Evolutionary conservation across 192 early-diverging fungal genomes (phyloP), one percentile per base, ranked within the genome.

Genomic region (Podila minutissima): DNA sequence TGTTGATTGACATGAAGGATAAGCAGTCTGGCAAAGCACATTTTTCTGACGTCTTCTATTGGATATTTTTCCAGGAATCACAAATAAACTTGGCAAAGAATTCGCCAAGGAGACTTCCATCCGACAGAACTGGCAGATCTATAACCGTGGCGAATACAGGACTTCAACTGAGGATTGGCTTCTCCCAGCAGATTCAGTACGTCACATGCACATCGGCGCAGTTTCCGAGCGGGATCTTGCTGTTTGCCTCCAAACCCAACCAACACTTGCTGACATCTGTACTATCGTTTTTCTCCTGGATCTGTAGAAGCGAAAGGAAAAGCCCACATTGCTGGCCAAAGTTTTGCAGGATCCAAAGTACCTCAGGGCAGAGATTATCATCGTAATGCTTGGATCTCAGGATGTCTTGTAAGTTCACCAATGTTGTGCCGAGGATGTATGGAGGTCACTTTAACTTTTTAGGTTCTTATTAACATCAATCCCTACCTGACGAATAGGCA

Each of bases 61-160:
- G 26, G 1, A 26, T 19, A 15, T 63, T 13, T 29, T 35, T 29
- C 33, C 48, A 76, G 83, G 83, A 1, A 31, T 83, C 12, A 67
- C 83, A 2, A 62, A 74, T 8, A 78, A 74, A 31, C 70, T 83
- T 10, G 63, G 32, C 4, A 17, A 58, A 26, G 71, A 74, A 19
- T 11, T 77, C 19, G 69, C 65, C 55, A 83, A 77, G 64, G 83
- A 83, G 26, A 13, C 24, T 1, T 59, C 74, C 3, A 68, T 83
- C 24, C 69, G 83, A 5, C 83, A 83, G 35, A 66, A 66, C 15
- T 83, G 83, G 83, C 71, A 78, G 67, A 66, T 83, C 35, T 77
- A 48, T 11, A 83, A 78, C 20, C 83, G 83, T 10, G 83, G 83
- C 46, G 75, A 72, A 35, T 83, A 74, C 59, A 72, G 69, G 49